Conservation (phyloP, 176 grass and related monocot genomes). For the Triticum monococcum region DNA sequence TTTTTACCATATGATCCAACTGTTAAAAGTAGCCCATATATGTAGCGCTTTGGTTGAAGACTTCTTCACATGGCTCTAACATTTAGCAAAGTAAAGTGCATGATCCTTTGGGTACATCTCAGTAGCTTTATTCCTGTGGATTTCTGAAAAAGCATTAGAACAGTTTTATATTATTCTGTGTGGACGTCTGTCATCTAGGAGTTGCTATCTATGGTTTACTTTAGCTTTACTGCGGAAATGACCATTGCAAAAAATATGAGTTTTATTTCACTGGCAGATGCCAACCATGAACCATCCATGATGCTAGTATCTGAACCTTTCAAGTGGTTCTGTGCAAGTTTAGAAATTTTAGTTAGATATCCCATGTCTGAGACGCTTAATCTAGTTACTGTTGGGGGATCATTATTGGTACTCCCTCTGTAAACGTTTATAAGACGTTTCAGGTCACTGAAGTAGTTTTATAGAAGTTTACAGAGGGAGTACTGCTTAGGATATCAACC, state of each 20-base stretch:
- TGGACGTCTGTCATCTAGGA: slow-evolving; percentile 5
- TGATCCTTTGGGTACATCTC: neutral
- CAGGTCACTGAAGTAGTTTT: no score
- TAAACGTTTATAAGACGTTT: no score
- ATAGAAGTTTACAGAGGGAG: no score
- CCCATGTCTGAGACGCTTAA: neutral
- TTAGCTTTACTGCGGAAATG: neutral
- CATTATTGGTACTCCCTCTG: neutral
- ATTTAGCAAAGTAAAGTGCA: neutral
- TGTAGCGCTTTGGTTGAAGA: neutral
- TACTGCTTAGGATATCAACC: neutral
- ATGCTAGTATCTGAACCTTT: neutral
- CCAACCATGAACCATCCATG: neutral
- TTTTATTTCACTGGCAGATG: neutral
- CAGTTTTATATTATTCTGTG: neutral
- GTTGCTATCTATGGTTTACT: neutral
- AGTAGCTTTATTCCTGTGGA: neutral
- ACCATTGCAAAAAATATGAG: neutral
- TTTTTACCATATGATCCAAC: neutral
- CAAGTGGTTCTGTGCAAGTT: neutral
- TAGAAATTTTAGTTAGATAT: neutral
- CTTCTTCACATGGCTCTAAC: neutral
- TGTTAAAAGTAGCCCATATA: neutral
- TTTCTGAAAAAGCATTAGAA: neutral
- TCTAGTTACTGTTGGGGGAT: neutral